Conservation (phyloP, 345 rosid genomes). For the Sisymbrium irio region DNA sequence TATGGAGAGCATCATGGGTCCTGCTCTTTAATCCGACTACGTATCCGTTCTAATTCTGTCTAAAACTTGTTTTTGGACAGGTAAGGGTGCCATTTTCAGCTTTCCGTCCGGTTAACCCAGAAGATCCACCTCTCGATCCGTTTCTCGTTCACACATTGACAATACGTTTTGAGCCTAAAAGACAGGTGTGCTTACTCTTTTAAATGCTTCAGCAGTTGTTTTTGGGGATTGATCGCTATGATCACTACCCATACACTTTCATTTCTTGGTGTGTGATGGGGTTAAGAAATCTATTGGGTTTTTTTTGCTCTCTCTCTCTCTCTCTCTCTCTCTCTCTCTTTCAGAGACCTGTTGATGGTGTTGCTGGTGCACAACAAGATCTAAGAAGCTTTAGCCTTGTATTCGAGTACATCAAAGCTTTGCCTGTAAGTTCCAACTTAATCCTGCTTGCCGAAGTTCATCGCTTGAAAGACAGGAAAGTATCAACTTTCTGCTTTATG, state of each 20-base stretch:
- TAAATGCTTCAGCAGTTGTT: background rate
- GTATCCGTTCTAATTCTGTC: background rate
- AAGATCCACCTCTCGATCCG: conserved; percentile 92
- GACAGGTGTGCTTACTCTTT: conserved; percentile 61
- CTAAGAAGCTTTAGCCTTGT: conserved; percentile 80
- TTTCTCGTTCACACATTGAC: conserved; percentile 91
- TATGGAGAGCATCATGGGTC: conserved; percentile 32
- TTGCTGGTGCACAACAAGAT: conserved; percentile 63
- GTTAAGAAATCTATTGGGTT: background rate
- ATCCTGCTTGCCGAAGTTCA: background rate
- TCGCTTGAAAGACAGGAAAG: background rate
- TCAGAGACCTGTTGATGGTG: conserved; percentile 75
- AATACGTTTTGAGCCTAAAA: conserved; percentile 92
- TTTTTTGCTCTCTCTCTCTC: conserved; percentile 26
- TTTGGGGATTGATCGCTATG: background rate
- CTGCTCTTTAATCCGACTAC: background rate
- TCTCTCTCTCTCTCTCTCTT: conserved; percentile 35
- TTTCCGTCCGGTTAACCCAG: conserved; percentile 91
- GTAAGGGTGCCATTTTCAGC: conserved; percentile 93
- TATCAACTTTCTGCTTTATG: conserved; percentile 24
- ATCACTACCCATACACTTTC: background rate
- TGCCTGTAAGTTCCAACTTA: conserved; percentile 61
- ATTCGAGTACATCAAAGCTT: conserved; percentile 82
- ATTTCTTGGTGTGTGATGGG: background rate
- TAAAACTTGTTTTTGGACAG: conserved; percentile 45